phyloP scores from a whole-genome alignment of 2,329 filamentous ascomycete species.

The Claviceps sp. region DNA sequence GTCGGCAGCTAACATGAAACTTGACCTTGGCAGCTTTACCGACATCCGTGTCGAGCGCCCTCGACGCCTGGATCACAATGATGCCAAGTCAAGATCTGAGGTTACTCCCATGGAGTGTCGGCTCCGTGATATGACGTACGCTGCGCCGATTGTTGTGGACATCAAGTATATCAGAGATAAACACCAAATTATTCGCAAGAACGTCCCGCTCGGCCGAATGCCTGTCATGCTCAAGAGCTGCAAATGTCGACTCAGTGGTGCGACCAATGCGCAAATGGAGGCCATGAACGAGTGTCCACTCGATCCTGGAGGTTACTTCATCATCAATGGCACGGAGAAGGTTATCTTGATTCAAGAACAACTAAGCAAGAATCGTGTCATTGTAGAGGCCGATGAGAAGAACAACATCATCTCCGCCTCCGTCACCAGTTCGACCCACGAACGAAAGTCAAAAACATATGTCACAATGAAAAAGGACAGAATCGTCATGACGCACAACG shows the following conservation, averaged over 20 bases:
- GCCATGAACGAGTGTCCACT: slow-evolving; percentile 88
- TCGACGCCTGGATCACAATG: slow-evolving; percentile 62
- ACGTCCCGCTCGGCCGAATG: slow-evolving; percentile 75
- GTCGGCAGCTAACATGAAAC: neutral
- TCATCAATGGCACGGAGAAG: slow-evolving; percentile 95
- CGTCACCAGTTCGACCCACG: slow-evolving; percentile 93
- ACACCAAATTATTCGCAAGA: slow-evolving; percentile 58
- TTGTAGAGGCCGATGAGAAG: slow-evolving; percentile 85
- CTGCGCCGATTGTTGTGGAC: slow-evolving; percentile 85
- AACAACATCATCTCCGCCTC: slow-evolving; percentile 91
- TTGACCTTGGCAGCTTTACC: slow-evolving; percentile 41
- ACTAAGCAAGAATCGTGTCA: slow-evolving; percentile 96
- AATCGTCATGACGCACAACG: slow-evolving; percentile 83
- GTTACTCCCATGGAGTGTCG: slow-evolving; percentile 95
- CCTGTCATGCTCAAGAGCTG: slow-evolving; percentile 95
- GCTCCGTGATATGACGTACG: slow-evolving; percentile 93
- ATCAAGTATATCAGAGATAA: slow-evolving; percentile 80
- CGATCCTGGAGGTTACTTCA: slow-evolving; percentile 95
- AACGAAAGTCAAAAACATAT: slow-evolving; percentile 95
- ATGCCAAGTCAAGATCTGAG: slow-evolving; percentile 54
- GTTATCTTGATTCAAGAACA: slow-evolving; percentile 98
- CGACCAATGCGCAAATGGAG: slow-evolving; percentile 79
- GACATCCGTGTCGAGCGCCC: slow-evolving; percentile 81
- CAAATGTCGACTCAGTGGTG: slow-evolving; percentile 75
- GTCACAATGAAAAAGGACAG: slow-evolving; percentile 88